Percentiles rank a stretch among this genome's conserved stretches.
Evolutionary conservation across 2,329 filamentous ascomycete genomes (phyloP).

Genomic region (Rhynchosporium agropyri): DNA sequence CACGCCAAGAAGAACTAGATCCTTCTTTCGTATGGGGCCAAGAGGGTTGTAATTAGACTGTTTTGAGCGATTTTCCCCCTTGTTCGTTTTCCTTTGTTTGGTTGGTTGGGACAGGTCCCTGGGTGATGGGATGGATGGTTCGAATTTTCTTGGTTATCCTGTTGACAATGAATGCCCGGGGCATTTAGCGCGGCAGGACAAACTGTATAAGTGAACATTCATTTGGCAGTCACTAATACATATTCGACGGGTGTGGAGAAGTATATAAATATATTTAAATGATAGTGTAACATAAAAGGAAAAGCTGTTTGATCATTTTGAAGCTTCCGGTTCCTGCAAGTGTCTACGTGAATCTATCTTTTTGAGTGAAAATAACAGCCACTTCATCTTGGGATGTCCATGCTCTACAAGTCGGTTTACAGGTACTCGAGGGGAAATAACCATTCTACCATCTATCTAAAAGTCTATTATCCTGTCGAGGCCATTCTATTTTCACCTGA

Average conservation of each 20-base stretch:
- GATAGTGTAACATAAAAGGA: slow-evolving; percentile 7
- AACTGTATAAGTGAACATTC: slow-evolving; percentile 10
- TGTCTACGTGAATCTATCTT: too few species aligned
- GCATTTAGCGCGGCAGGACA: neutral
- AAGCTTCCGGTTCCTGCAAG: too few species aligned
- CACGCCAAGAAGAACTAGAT: slow-evolving; percentile 30
- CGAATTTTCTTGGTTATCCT: neutral
- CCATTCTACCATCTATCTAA: too few species aligned
- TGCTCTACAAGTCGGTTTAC: too few species aligned
- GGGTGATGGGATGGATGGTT: neutral
- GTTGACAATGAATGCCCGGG: slow-evolving; percentile 4
- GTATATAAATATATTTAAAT: slow-evolving; percentile 14
- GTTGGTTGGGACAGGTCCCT: slow-evolving; percentile 1
- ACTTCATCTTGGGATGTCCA: too few species aligned
- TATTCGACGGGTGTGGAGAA: slow-evolving; percentile 3
- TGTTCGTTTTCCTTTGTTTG: neutral
- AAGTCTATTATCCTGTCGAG: too few species aligned
- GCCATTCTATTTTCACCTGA: too few species aligned
- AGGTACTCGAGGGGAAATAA: too few species aligned
- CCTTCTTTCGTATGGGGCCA: neutral
- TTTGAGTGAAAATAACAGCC: too few species aligned
- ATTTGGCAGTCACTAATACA: slow-evolving; percentile 10
- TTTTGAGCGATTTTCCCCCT: slow-evolving; percentile 11
- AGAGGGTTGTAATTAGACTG: slow-evolving; percentile 25
- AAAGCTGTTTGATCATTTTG: slow-evolving; percentile 13